Conservation (phyloP, 805 yeast species). For the Pichia scutulata region DNA sequence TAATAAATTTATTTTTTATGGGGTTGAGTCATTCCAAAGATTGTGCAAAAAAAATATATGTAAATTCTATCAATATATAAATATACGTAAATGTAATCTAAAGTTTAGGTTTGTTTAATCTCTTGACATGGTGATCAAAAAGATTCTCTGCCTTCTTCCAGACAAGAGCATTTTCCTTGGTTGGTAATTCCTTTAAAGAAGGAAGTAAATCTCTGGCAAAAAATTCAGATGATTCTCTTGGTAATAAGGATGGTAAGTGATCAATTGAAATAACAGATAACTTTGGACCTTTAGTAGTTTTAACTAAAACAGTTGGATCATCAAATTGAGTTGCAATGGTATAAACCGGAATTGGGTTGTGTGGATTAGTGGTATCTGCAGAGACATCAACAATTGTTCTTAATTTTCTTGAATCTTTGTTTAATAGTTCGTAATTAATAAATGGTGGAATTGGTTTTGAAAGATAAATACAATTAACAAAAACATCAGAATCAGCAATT, state of each 20-base stretch:
- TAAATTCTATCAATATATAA: background rate
- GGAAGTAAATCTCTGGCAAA: constrained; percentile 86
- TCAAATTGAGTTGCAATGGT: constrained; percentile 81
- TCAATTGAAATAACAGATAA: constrained; percentile 91
- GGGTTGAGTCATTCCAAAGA: too few relatives aligned
- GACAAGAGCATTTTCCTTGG: constrained; percentile 76
- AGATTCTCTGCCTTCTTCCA: constrained; percentile 86
- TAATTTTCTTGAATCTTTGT: constrained; percentile 61
- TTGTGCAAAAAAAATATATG: background rate
- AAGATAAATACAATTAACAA: constrained; percentile 92
- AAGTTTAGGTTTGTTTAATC: constrained; percentile 46
- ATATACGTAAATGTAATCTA: constrained; percentile 2
- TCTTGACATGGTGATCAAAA: constrained; percentile 76
- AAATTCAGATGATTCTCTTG: constrained; percentile 94
- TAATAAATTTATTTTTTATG: constrained; percentile 33
- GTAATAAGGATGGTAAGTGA: constrained; percentile 90
- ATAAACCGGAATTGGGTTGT: constrained; percentile 96
- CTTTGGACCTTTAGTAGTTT: constrained; percentile 73
- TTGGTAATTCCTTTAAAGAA: constrained; percentile 73
- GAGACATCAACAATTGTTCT: constrained; percentile 95
- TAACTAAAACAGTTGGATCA: constrained; percentile 83
- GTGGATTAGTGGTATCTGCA: constrained; percentile 98
- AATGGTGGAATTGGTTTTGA: constrained; percentile 93
- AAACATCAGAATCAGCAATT: constrained; percentile 80
- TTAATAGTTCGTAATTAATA: constrained; percentile 60